A percentile compares a stretch with the other conserved stretches of the same genome.
These are phyloP conservation scores for Pyrenochaeta sp. DNA, from an alignment of 2,329 filamentous ascomycete genomes.

Conservation along the genomic window DNA sequence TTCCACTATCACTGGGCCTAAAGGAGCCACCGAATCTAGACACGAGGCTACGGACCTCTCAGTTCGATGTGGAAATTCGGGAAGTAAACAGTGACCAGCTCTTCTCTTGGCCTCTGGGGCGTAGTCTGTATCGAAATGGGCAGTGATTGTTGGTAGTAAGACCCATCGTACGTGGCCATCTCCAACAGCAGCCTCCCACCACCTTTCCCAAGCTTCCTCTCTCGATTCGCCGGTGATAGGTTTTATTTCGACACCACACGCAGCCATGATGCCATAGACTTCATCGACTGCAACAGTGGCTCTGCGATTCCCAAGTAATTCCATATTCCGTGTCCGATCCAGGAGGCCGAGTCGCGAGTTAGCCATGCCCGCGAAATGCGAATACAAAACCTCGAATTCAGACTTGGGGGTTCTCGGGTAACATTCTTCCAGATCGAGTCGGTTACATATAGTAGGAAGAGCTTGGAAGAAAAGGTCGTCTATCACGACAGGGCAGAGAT, in stretches of 20 bases:
- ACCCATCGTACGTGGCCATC: conserved; percentile 1
- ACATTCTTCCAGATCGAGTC: neutral
- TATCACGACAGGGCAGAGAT: neutral
- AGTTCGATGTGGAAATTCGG: neutral
- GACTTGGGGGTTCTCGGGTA: neutral
- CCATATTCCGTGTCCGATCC: conserved; percentile 1
- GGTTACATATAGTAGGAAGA: neutral
- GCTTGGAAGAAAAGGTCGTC: neutral
- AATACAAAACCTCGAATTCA: neutral
- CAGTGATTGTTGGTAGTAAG: neutral
- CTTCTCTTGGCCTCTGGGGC: neutral
- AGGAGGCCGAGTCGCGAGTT: neutral
- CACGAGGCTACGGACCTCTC: neutral
- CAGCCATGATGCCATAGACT: conserved; percentile 2
- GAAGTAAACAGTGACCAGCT: neutral
- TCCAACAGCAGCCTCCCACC: conserved; percentile 1
- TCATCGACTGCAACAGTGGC: neutral
- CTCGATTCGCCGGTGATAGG: neutral
- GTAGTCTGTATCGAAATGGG: neutral
- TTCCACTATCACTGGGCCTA: neutral
- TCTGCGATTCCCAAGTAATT: neutral
- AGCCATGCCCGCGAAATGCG: neutral
- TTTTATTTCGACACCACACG: conserved; percentile 1
- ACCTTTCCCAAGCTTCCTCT: neutral
- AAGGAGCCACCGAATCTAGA: neutral